Evolutionary conservation across 2,329 filamentous ascomycete genomes (phyloP).

Genomic region (Sporothrix brasiliensis): DNA sequence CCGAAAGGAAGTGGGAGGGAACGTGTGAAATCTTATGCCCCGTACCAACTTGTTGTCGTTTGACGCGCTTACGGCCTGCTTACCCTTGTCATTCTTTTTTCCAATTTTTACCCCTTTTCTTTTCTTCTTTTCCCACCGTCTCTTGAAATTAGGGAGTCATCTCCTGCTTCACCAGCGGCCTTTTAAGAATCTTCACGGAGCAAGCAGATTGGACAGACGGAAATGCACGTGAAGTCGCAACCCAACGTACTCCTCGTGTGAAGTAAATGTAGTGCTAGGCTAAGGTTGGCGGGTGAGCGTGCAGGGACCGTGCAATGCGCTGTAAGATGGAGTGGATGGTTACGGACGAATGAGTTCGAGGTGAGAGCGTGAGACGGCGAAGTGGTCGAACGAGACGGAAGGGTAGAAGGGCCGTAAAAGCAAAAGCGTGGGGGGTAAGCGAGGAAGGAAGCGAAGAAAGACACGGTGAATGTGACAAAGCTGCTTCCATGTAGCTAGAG

Average conservation of each 20-base stretch:
- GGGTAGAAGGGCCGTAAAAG: not conserved
- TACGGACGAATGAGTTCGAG: not conserved
- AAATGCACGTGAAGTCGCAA: not conserved
- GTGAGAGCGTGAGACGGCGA: too few species aligned
- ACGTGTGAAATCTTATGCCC: conserved; percentile 10
- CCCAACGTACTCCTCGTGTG: not conserved
- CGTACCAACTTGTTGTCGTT: too few species aligned
- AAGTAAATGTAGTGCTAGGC: not conserved
- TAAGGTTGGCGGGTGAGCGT: not conserved
- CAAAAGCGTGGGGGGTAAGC: not conserved
- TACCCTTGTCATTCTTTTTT: not conserved
- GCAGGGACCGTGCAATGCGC: not conserved
- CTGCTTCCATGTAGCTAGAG: not conserved
- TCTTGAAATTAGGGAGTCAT: not conserved
- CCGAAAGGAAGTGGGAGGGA: not conserved
- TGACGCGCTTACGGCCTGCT: conserved; percentile 1
- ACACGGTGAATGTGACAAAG: not conserved
- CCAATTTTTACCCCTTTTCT: not conserved
- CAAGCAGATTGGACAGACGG: conserved; percentile 9
- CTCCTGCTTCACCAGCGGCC: not conserved
- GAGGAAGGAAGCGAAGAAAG: conserved; percentile 8
- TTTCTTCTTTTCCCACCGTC: not conserved
- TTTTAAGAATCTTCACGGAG: not conserved
- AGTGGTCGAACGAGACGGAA: not conserved
- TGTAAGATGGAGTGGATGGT: not conserved